These are phyloP conservation scores for Tardiomyces blankii DNA, from an alignment of 1,139 yeast genomes.

Conservation along the genomic window DNA sequence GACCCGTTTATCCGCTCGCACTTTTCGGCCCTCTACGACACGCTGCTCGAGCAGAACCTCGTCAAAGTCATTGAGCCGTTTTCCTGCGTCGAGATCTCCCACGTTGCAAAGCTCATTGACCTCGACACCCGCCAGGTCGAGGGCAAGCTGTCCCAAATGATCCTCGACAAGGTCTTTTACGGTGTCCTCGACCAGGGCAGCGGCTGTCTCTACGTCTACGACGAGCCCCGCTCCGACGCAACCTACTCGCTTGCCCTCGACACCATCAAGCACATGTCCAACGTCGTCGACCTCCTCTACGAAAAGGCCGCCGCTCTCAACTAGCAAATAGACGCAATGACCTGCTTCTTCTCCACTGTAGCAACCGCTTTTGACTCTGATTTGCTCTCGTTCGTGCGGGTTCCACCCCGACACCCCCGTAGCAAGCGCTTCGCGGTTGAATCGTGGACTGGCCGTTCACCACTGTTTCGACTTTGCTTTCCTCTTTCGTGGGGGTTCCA, in stretches of 20 bases:
- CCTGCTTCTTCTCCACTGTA: too few relatives aligned
- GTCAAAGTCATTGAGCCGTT: conserved; percentile 94
- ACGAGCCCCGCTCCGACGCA: conserved; percentile 80
- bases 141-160: conserved; percentile 93
- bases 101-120: conserved; percentile 80
- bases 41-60: conserved; percentile 83
- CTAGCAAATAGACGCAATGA: conserved; percentile 15
- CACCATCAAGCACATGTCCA: conserved; percentile 76
- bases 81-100: conserved; percentile 85
- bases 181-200: conserved; percentile 98
- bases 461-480: too few relatives aligned
- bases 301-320: conserved; percentile 84
- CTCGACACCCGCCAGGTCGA: conserved; percentile 83
- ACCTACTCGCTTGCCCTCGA: conserved; percentile 84
- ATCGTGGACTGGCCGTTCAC: too few relatives aligned
- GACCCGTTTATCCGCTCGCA: conserved; percentile 89
- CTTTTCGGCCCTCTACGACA: conserved; percentile 86
- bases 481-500: too few relatives aligned
- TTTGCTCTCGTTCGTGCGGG: too few relatives aligned
- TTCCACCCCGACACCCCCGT: too few relatives aligned
- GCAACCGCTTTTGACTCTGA: too few relatives aligned
- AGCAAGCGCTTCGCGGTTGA: too few relatives aligned
- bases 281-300: conserved; percentile 80
- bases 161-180: conserved; percentile 81
- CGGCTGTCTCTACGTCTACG: conserved; percentile 91